These are phyloP conservation scores for Solanum arcanum DNA, from an alignment of 257 asterid species.

Conservation along the genomic window DNA sequence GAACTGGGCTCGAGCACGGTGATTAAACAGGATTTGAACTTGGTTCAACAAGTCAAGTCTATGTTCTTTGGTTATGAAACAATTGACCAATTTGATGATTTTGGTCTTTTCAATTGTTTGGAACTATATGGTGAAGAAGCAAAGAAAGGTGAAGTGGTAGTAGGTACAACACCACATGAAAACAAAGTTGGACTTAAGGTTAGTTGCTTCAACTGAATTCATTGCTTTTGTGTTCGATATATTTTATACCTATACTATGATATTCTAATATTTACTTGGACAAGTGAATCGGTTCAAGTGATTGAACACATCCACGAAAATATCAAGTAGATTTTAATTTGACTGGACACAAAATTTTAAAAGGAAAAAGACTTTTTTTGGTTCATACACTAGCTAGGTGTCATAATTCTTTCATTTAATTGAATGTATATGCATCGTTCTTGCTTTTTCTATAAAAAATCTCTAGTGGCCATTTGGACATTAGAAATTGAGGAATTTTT, in stretches of 20 bases:
- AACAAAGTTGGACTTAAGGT: neutral
- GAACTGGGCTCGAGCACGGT: constrained; percentile 52
- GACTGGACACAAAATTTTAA: too few species aligned
- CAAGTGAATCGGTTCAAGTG: neutral
- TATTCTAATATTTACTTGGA: neutral
- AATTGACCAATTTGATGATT: neutral
- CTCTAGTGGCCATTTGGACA: neutral
- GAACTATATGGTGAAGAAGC: neutral
- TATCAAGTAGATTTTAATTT: too few species aligned
- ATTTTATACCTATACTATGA: too few species aligned
- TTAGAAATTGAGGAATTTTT: neutral
- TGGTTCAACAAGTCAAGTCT: constrained; percentile 38
- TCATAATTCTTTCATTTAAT: neutral
- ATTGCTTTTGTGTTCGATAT: neutral
- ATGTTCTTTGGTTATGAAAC: constrained; percentile 14
- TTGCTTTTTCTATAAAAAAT: neutral
- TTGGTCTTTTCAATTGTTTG: neutral
- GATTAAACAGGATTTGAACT: constrained; percentile 34
- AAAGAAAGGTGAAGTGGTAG: neutral
- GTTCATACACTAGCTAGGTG: neutral
- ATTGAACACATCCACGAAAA: neutral
- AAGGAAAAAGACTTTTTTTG: too few species aligned
- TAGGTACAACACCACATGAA: neutral
- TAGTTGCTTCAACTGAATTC: neutral
- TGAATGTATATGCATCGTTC: neutral